Evolutionary conservation across 495 filamentous ascomycete genomes (phyloP).

Genomic region (Lentithecium fluviatile): DNA sequence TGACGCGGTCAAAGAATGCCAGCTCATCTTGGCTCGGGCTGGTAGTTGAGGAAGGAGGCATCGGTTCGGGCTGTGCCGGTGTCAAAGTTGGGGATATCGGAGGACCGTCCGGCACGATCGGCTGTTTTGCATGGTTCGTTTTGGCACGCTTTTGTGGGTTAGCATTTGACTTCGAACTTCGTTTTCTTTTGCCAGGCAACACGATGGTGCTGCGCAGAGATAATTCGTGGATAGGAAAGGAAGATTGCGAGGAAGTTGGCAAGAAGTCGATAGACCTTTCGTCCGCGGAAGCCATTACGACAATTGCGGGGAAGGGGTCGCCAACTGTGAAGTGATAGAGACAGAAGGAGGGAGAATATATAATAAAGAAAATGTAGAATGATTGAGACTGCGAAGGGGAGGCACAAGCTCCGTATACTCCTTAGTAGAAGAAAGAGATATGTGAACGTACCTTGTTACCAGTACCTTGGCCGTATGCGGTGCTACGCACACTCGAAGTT

Average conservation of each 20-base stretch:
- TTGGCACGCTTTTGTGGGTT: slow-evolving; percentile 52
- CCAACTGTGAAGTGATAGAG: too few relatives aligned
- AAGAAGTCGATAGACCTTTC: too few relatives aligned
- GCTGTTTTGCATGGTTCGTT: slow-evolving; percentile 63
- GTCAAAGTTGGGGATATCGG: slow-evolving; percentile 84
- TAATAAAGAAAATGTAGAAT: too few relatives aligned
- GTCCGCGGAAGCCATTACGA: too few relatives aligned
- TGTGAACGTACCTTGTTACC: slow-evolving; percentile 50
- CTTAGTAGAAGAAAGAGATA: not conserved
- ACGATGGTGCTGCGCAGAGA: too few relatives aligned
- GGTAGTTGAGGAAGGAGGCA: slow-evolving; percentile 69
- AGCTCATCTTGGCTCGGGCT: slow-evolving; percentile 70
- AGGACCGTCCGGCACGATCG: slow-evolving; percentile 60
- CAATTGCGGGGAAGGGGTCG: too few relatives aligned
- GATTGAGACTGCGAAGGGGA: too few relatives aligned
- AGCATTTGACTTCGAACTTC: not conserved
- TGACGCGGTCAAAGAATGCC: slow-evolving; percentile 91
- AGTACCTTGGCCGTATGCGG: slow-evolving; percentile 46
- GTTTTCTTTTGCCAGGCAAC: too few relatives aligned
- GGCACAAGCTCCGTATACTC: too few relatives aligned
- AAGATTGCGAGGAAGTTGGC: too few relatives aligned
- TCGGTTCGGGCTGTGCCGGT: slow-evolving; percentile 79
- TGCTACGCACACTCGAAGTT: slow-evolving; percentile 22
- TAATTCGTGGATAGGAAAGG: too few relatives aligned
- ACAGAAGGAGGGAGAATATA: too few relatives aligned